Evolutionary conservation across 192 early-diverging fungal species (phyloP), one percentile per base, ranked within the genome.

Genomic region (Spizellomyces sp.): DNA sequence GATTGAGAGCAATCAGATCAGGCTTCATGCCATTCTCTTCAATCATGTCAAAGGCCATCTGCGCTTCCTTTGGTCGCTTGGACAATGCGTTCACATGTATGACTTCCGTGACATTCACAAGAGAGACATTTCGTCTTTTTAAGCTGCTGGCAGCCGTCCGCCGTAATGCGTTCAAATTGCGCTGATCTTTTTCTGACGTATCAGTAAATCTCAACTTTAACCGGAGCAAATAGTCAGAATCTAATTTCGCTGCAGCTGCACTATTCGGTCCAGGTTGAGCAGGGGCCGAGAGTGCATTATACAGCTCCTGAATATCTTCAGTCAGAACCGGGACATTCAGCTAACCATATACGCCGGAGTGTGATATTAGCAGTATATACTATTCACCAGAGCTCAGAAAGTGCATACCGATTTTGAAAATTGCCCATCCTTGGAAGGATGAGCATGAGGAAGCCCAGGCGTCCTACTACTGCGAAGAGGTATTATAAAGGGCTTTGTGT

Each of bases 1-100:
- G 84, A 65, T 87, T 90, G 76, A 88, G 91, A 0, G 90, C 90
- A 10, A 83, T 74, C 54, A 87, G 67, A 70, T 90, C 87, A 8
- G 94, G 93, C 67, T 82, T 62, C 9, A 93, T 43, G 5, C 89
- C 86, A 22, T 72, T 79, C 56, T 86, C 81, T 52, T 81, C 68
- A 75, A 93, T 86, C 52, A 83, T 66, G 12, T 88, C 81, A 67
- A 87, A 91, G 14, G 91, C 86, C 42, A 75, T 75, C 63, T 86
- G 81, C 0, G 92, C 90, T 69, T 90, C 86, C 0, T 71, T 79
- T n/a, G 84, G 80, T 14, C 88, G 75, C 42, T 81, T 77, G 4
- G 84, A 78, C 19, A 90, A 48, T n/a, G 87, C 84, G 77, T 94
- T 94, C 46, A 78, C 60, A 14, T 77, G 75, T 46, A 84, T 81